Evolutionary conservation across 1,139 yeast species (phyloP), one percentile per base, ranked within the genome.

Genomic region (Nakaseomyces delphensis): DNA sequence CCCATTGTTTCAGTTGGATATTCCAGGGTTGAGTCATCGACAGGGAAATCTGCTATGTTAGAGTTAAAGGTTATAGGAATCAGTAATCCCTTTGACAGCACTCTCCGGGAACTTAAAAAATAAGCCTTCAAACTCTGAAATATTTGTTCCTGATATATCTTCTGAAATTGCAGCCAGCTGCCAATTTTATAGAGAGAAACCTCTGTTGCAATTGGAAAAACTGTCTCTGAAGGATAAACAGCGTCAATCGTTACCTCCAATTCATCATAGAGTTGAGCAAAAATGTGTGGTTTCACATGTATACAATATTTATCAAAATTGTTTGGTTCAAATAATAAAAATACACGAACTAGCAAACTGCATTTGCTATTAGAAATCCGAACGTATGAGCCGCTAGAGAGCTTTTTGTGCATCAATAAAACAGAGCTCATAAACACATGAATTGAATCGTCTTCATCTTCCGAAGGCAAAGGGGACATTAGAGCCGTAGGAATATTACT

Each of bases 11-110:
- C 16, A n/a, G n/a, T 10, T 4, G 37, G 27, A 13, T 32, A 38
- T n/a, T 33, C 42, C 3, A 36, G 32, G 2, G 32, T 28, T 6
- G 23, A 10, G n/a, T 45, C 50, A 3, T 45, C 51, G 1, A 46
- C 32, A 23, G 40, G 45, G 6, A 58, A 63, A 9, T 65, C 64
- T 4, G 70, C 66, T 30, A 49, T 36, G 21, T 55, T 59, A 2
- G 93, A 72, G 57, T 89, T 96, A 36, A 91, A 72, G 0, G 84
- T 75, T 3, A 91, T 77, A 0, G 95, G 91, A 40, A 91, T 73
- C 36, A 79, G 59, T 56, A 86, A 95, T 23, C 77, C 79, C 15
- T 67, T 59, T 27, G 68, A 67, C 1, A 87, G 77, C 7, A 84
- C 67, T 45, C 94, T 74, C 37, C 70, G 64, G 30, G 68, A 68